Evolutionary conservation across 306 rosid species (phyloP).

Genomic region (Canavalia gladiata): DNA sequence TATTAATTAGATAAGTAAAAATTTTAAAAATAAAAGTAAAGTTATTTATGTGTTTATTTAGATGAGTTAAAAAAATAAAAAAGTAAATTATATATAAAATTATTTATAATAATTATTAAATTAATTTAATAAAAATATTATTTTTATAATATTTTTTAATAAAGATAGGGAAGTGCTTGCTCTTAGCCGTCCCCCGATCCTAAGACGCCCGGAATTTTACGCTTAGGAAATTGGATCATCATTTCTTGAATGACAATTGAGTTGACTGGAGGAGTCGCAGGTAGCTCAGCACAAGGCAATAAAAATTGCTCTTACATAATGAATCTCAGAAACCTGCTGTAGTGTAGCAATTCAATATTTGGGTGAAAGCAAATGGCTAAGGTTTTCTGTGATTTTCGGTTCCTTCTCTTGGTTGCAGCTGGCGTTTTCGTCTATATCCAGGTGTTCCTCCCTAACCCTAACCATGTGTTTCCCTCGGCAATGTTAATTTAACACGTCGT

Average conservation of each 20-base stretch:
- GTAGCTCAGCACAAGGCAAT: not conserved
- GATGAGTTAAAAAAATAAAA: no score
- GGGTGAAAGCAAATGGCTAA: conserved; percentile 61
- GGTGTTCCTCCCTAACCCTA: conserved; percentile 57
- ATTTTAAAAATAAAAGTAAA: no score
- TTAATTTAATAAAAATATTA: no score
- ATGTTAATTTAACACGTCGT: conserved; percentile 14
- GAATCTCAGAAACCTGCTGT: conserved; percentile 18
- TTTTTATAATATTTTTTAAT: no score
- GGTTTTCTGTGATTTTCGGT: conserved; percentile 81
- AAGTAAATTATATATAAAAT: no score
- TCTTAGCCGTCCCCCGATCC: no score
- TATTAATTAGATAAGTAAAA: no score
- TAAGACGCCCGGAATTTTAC: no score
- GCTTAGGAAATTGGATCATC: no score
- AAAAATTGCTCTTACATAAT: not conserved
- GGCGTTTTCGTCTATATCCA: conserved; percentile 86
- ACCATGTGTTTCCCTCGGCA: not conserved
- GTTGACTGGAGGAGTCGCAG: conserved; percentile 27
- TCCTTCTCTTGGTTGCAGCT: conserved; percentile 83
- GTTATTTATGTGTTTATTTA: no score
- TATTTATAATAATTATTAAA: no score
- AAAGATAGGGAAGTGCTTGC: no score
- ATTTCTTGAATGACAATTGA: not conserved
- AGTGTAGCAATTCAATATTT: conserved; percentile 1